Base-by-base conservation (phyloP, 306 rosid species). In the Prinsepia uniflora region DNA sequence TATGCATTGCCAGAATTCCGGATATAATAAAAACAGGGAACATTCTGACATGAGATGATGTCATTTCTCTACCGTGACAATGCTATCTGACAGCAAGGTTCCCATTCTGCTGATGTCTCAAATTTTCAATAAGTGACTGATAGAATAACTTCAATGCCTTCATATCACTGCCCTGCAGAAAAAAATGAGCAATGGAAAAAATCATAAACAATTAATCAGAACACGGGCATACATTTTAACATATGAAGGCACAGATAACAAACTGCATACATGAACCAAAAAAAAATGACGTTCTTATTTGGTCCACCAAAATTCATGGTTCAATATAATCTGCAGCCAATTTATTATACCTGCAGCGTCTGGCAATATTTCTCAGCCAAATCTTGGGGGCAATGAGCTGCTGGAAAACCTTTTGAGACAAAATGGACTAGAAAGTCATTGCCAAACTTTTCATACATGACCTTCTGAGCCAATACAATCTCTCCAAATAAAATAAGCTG, bases 401-500 rank as follows among this genome's bases (percentile, higher is more conserved):
- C 78, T 71, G 88, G 81, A 54, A 94, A 79, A 65, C 88, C 95
- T 70, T 81, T 86, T 0, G 86, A 81, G 57, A 76, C 81, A 48
- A 86, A 79, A 22, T 81, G 81, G 20, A 79, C 74, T 15, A 86
- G 79, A 61, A 94, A 94, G 68, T 89, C 97, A 81, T 94, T 83
- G 45, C 99, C 97, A 17, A 94, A 91, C 59, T 84, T 87, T 82
- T 94, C 99, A 67, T 87, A 91, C 96, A 94, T 91, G 79, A 94
- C 91, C 92, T 87, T 94, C 81, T 91, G 99, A 66, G 96, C 99
- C 77, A 85, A 60, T 73, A 94, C 99, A 72, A 94, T 91, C 83
- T 94, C 99, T 83, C 97, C 97, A 72, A 94, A 92, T 86, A 94
- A 85, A 84, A 86, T 78, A 75, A 81, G 75, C 99, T 94, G 96